Percentiles rank a stretch among this genome's conserved stretches.
Evolutionary conservation across 73 alveolate genomes (phyloP).

Genomic region (Paramecium sonneborni): DNA sequence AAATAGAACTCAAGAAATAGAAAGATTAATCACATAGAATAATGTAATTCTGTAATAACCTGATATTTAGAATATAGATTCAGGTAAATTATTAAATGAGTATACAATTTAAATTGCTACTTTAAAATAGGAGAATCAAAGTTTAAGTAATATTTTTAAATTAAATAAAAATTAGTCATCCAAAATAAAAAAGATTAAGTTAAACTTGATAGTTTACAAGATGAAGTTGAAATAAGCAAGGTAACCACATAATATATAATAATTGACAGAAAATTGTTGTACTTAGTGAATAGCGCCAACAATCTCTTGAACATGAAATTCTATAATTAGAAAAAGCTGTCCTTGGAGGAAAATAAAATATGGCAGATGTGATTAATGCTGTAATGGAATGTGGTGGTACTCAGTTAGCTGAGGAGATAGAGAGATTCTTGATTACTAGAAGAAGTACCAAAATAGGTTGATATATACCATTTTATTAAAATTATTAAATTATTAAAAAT

Average conservation of each 20-base stretch:
- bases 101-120: background rate
- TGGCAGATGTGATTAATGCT: constrained; percentile 31
- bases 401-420: constrained; percentile 13
- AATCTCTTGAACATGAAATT: background rate
- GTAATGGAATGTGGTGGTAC: constrained; percentile 27
- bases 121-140: background rate
- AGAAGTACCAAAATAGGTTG: background rate
- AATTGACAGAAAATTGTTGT: constrained; percentile 1
- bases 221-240: background rate
- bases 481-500: background rate
- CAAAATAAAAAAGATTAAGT: background rate
- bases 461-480: background rate
- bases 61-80: background rate
- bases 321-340: background rate
- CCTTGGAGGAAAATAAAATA: background rate
- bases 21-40: background rate
- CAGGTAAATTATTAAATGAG: background rate
- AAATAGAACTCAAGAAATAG: background rate
- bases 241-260: background rate
- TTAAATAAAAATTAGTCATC: background rate
- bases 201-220: background rate
- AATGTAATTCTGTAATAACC: background rate
- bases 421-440: background rate
- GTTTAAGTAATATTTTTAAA: background rate
- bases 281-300: background rate